Conservation (phyloP, 2,329 filamentous ascomycete genomes). For the Exutisphaerella laricina region DNA sequence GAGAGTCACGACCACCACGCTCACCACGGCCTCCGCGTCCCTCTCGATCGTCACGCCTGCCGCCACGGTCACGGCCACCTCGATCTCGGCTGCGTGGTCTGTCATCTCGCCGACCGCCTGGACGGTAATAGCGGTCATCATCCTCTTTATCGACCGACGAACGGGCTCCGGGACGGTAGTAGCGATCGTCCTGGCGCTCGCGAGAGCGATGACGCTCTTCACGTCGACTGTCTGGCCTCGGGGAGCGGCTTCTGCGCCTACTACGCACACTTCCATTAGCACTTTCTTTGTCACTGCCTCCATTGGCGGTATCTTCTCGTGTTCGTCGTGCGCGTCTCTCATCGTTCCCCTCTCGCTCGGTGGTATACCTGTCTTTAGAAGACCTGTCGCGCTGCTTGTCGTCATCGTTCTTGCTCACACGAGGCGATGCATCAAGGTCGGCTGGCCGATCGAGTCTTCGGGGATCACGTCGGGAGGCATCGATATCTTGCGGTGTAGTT, state of each 20-base stretch:
- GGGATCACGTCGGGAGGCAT: constrained; percentile 9
- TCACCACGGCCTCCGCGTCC: constrained; percentile 41
- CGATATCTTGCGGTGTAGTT: constrained; percentile 5
- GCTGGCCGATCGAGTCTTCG: constrained; percentile 12
- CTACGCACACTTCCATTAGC: constrained; percentile 35
- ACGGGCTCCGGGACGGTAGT: constrained; percentile 35
- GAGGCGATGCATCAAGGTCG: constrained; percentile 4
- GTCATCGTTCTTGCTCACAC: constrained; percentile 7
- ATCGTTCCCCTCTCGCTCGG: constrained; percentile 33
- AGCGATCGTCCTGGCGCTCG: constrained; percentile 35
- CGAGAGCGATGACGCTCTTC: constrained; percentile 20
- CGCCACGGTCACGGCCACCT: constrained; percentile 58
- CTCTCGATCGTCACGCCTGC: neutral
- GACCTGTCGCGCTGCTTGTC: constrained; percentile 6
- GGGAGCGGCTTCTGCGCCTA: constrained; percentile 26
- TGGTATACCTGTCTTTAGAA: constrained; percentile 26
- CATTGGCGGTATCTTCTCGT: constrained; percentile 30
- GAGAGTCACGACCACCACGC: constrained; percentile 55
- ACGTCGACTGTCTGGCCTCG: constrained; percentile 23
- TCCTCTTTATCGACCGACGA: constrained; percentile 33
- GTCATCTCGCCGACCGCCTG: constrained; percentile 19
- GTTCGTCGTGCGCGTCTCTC: constrained; percentile 32
- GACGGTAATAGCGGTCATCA: constrained; percentile 36
- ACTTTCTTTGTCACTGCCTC: constrained; percentile 36
- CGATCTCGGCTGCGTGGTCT: constrained; percentile 35